These are phyloP conservation scores for Metarhizium album DNA, from an alignment of 2,329 filamentous ascomycete species.

Conservation along the genomic window DNA sequence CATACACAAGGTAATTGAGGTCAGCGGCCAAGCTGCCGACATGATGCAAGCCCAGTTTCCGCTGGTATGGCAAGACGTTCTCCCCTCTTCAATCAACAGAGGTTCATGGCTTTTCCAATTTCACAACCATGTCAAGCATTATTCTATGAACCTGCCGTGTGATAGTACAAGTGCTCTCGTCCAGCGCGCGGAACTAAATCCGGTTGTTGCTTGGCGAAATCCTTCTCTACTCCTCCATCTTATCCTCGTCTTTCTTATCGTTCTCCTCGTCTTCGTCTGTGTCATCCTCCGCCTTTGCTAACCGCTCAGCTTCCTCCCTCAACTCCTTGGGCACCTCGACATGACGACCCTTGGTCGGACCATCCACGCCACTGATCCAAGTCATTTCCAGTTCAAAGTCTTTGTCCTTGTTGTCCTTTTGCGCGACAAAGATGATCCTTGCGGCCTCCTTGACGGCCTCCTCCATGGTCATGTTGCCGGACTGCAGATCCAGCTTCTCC, in stretches of 20 bases:
- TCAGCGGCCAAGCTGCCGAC: no score
- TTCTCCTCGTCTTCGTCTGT: conserved; percentile 75
- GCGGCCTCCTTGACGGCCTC: conserved; percentile 95
- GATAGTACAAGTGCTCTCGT: conserved; percentile 24
- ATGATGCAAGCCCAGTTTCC: no score
- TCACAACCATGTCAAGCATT: conserved; percentile 16
- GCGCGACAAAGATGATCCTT: conserved; percentile 91
- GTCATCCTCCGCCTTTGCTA: conserved; percentile 84
- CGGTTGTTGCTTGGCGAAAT: not conserved
- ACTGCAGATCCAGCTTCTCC: conserved; percentile 87
- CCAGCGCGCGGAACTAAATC: conserved; percentile 1
- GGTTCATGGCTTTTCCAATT: not conserved
- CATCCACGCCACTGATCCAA: conserved; percentile 79
- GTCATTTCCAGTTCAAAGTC: conserved; percentile 99
- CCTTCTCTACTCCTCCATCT: conserved; percentile 72
- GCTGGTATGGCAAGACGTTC: no score
- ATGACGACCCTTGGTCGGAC: conserved; percentile 86
- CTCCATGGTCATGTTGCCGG: conserved; percentile 64
- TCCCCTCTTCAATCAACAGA: not conserved
- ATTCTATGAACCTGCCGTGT: conserved; percentile 25
- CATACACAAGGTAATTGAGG: conserved; percentile 2
- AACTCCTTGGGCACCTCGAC: conserved; percentile 88
- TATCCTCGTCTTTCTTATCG: conserved; percentile 54
- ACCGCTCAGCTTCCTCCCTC: conserved; percentile 80
- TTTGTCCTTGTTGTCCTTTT: conserved; percentile 99